Evolutionary conservation across 352 stramenopile species (phyloP).

Genomic region (Pythium phragmiticola): DNA sequence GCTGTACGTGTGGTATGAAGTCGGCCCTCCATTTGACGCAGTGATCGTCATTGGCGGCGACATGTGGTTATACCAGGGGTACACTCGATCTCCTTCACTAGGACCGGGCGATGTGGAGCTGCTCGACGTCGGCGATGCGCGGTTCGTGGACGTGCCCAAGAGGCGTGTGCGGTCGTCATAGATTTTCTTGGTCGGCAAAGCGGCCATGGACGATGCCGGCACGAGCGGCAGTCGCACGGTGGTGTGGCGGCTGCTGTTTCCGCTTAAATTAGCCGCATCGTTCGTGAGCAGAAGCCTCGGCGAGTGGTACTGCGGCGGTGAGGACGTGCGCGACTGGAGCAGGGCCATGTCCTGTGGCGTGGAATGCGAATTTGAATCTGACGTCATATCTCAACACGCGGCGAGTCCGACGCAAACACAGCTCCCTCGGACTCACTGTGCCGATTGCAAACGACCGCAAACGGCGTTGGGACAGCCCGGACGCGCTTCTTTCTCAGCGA

Average conservation of each 20-base stretch:
- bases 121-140: slow-evolving; percentile 13
- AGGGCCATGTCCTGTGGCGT: slow-evolving; percentile 18
- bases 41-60: not conserved
- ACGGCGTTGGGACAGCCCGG: not conserved
- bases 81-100: slow-evolving; percentile 18
- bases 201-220: not conserved
- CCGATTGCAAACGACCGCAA: not conserved
- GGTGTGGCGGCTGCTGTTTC: not conserved
- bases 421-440: no score
- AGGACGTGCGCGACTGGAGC: slow-evolving; percentile 4
- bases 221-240: not conserved
- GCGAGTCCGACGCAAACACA: slow-evolving; percentile 3
- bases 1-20: not conserved
- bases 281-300: not conserved
- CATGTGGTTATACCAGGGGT: slow-evolving; percentile 12
- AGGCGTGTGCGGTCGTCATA: slow-evolving; percentile 15
- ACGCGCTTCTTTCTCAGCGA: not conserved
- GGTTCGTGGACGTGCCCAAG: not conserved
- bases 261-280: not conserved
- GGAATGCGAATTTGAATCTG: slow-evolving; percentile 14
- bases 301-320: not conserved
- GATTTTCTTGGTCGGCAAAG: slow-evolving; percentile 8
- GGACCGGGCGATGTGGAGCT: slow-evolving; percentile 11
- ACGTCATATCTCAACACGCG: slow-evolving; percentile 17
- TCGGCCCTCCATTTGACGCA: not conserved